These are phyloP conservation scores for Globisporangium okanoganense DNA, from an alignment of 352 stramenopile genomes.

Conservation along the genomic window DNA sequence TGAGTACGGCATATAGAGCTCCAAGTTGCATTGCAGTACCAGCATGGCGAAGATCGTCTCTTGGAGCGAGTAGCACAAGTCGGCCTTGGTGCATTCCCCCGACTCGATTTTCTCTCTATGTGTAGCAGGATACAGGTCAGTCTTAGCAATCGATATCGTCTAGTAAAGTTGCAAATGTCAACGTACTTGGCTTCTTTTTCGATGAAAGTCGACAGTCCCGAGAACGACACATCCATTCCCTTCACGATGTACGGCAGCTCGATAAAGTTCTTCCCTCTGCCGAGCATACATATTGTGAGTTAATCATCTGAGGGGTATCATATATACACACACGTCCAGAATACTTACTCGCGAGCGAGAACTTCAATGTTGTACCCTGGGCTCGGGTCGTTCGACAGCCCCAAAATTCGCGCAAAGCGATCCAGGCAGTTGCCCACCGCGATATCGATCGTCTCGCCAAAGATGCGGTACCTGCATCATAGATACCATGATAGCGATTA, in stretches of 20 bases:
- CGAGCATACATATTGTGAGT: not conserved
- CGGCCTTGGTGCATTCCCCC: slow-evolving; percentile 91
- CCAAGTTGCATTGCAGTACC: slow-evolving; percentile 24
- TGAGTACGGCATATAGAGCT: not conserved
- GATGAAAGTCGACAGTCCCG: slow-evolving; percentile 96
- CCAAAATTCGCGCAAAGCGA: slow-evolving; percentile 94
- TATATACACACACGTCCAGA: not conserved
- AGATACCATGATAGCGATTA: not conserved
- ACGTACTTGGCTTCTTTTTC: slow-evolving; percentile 90
- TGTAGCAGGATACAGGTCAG: not conserved
- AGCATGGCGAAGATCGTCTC: slow-evolving; percentile 99
- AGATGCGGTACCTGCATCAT: slow-evolving; percentile 94
- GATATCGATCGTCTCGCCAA: slow-evolving; percentile 99
- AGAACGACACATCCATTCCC: slow-evolving; percentile 99
- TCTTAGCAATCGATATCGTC: not conserved
- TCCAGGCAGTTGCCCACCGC: slow-evolving; percentile 99
- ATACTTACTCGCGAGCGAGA: slow-evolving; percentile 89
- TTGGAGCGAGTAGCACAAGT: slow-evolving; percentile 99
- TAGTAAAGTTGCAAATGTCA: not conserved
- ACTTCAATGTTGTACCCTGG: slow-evolving; percentile 99
- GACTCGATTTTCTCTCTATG: slow-evolving; percentile 71
- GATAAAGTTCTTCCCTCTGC: slow-evolving; percentile 88
- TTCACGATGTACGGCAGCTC: slow-evolving; percentile 99
- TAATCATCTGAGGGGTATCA: not conserved
- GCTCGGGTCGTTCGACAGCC: slow-evolving; percentile 97